Evolutionary conservation across 306 rosid genomes (phyloP).

Genomic region (Benincasa hispida): DNA sequence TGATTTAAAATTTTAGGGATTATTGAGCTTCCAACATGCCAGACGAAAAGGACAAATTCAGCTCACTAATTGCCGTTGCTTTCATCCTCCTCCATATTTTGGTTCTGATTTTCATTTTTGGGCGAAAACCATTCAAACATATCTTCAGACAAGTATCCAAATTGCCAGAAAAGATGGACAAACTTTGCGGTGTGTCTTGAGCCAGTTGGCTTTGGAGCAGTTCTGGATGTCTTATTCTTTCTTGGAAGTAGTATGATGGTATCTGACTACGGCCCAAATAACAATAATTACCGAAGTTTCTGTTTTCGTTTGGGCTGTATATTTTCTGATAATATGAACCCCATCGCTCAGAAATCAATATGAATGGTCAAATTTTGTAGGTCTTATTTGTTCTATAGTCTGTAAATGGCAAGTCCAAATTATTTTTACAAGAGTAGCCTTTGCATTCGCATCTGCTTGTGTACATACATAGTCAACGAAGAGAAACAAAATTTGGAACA

Average conservation of each 20-base stretch:
- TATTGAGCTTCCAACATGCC: background rate
- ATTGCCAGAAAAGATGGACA: conserved; percentile 2
- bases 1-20: background rate
- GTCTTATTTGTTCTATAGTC: background rate
- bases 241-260: background rate
- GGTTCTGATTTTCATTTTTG: background rate
- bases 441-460: background rate
- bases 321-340: background rate
- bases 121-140: background rate
- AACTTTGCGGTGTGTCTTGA: background rate
- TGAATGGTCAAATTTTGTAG: background rate
- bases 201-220: conserved; percentile 3
- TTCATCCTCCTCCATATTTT: background rate
- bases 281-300: background rate
- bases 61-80: background rate
- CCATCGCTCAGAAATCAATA: background rate
- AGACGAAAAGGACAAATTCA: background rate
- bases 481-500: background rate
- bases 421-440: background rate
- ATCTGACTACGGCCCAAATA: background rate
- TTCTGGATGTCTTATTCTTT: conserved; percentile 1
- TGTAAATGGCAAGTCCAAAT: background rate
- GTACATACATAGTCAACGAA: background rate
- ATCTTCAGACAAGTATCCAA: background rate
- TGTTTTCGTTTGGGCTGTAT: background rate